A percentile compares a stretch with the other conserved stretches of the same genome.
Evolutionary conservation across 164 flowering plant genomes (phyloP).

Genomic region (Sedum album): DNA sequence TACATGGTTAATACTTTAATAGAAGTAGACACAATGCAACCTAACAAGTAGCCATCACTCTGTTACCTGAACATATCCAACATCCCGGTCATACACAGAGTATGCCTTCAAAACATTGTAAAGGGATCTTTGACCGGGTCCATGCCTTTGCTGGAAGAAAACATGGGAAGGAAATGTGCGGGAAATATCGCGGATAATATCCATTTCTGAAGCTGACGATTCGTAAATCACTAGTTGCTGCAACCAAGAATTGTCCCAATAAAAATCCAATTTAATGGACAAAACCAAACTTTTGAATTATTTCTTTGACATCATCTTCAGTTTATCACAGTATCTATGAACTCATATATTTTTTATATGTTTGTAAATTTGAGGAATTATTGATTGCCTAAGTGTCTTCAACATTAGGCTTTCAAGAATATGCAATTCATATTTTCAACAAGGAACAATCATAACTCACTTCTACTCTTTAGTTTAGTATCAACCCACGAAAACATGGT

Average conservation of each 20-base stretch:
- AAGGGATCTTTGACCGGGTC: constrained; percentile 97
- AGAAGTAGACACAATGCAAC: neutral
- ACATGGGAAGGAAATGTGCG: constrained; percentile 98
- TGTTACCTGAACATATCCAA: constrained; percentile 96
- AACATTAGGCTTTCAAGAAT: neutral
- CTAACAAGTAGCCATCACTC: no score
- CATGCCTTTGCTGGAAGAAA: constrained; percentile 98
- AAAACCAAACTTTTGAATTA: neutral
- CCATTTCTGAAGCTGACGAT: constrained; percentile 89
- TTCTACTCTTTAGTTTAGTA: no score
- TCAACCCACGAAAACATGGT: no score
- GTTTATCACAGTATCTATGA: no score
- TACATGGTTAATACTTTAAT: no score
- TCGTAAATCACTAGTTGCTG: constrained; percentile 98
- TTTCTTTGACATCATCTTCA: neutral
- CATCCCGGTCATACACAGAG: constrained; percentile 94
- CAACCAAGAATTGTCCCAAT: constrained; percentile 11
- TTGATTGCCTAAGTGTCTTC: neutral
- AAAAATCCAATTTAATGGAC: neutral
- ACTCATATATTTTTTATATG: no score
- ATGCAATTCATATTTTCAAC: neutral
- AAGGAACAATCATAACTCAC: no score
- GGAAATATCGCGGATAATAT: constrained; percentile 94
- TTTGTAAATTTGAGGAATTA: neutral
- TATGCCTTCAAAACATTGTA: constrained; percentile 97